These are phyloP conservation scores for Calonectria henricotiae DNA, from an alignment of 2,329 filamentous ascomycete genomes.

Conservation along the genomic window DNA sequence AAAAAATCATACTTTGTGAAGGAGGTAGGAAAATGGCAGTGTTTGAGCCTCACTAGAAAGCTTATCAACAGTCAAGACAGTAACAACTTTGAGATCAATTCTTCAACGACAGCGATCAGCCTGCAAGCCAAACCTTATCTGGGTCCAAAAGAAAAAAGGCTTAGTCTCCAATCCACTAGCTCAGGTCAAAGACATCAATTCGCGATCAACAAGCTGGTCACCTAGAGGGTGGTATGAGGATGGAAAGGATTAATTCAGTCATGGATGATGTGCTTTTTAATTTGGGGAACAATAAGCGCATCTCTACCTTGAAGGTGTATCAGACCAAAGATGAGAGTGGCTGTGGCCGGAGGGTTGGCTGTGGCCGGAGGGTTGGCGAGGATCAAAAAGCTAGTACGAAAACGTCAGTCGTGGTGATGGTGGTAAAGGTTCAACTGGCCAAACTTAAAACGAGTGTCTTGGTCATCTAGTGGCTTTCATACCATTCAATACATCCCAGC, in stretches of 20 bases:
- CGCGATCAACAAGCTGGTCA: too few relatives aligned
- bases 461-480: not conserved
- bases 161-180: not conserved
- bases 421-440: slow-evolving; percentile 1
- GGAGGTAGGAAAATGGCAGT: not conserved
- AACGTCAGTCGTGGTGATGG: not conserved
- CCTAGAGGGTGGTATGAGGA: not conserved
- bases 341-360: too few relatives aligned
- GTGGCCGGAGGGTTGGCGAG: not conserved
- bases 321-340: not conserved
- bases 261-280: too few relatives aligned
- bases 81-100: slow-evolving; percentile 18
- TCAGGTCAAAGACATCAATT: not conserved
- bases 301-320: not conserved
- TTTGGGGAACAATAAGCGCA: not conserved
- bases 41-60: not conserved
- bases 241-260: not conserved
- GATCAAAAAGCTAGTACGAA: not conserved
- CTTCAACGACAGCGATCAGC: slow-evolving; percentile 9
- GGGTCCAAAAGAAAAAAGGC: not conserved
- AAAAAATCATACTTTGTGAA: not conserved
- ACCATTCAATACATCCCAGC: not conserved
- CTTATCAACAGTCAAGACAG: not conserved
- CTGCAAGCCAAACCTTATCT: not conserved
- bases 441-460: not conserved